A percentile compares a stretch with the other conserved stretches of the same genome.
These are phyloP conservation scores for Ligustrum vulgare DNA, from an alignment of 257 asterid genomes.

Conservation along the genomic window DNA sequence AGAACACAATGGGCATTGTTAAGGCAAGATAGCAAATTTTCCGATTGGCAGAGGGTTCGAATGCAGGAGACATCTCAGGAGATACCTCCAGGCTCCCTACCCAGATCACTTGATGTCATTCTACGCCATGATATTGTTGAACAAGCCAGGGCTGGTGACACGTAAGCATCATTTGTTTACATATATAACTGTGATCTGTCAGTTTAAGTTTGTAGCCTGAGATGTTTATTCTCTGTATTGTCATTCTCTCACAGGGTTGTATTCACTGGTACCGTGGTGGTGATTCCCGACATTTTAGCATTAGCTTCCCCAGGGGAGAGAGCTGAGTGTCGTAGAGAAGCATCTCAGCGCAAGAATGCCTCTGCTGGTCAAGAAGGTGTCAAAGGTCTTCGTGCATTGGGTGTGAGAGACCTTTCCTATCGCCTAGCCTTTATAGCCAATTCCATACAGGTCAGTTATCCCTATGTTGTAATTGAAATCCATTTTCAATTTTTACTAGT, in stretches of 20 bases:
- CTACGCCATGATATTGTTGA: constrained; percentile 92
- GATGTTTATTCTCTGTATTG: constrained; percentile 10
- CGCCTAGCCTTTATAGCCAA: constrained; percentile 95
- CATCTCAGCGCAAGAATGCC: constrained; percentile 70
- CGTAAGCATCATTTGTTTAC: constrained; percentile 43
- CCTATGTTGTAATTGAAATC: not conserved
- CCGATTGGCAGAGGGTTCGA: constrained; percentile 98
- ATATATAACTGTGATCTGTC: not conserved
- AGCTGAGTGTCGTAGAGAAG: constrained; percentile 79
- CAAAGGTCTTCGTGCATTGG: constrained; percentile 90
- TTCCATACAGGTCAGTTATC: constrained; percentile 73
- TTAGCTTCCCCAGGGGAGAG: constrained; percentile 96
- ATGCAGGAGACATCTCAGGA: constrained; percentile 97
- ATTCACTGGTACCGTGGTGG: constrained; percentile 89
- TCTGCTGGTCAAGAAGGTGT: constrained; percentile 79
- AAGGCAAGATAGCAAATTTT: constrained; percentile 95
- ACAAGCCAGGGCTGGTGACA: constrained; percentile 98
- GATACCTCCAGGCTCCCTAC: constrained; percentile 97
- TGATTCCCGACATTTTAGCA: constrained; percentile 83
- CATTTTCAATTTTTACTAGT: not conserved
- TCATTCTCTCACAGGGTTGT: constrained; percentile 62
- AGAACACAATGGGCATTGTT: constrained; percentile 81
- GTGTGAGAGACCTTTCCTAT: constrained; percentile 90
- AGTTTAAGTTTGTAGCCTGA: constrained; percentile 5
- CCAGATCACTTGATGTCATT: constrained; percentile 95